Base-by-base conservation (phyloP, 805 yeast genomes). In the Wickerhamomyces strasburgensis region DNA sequence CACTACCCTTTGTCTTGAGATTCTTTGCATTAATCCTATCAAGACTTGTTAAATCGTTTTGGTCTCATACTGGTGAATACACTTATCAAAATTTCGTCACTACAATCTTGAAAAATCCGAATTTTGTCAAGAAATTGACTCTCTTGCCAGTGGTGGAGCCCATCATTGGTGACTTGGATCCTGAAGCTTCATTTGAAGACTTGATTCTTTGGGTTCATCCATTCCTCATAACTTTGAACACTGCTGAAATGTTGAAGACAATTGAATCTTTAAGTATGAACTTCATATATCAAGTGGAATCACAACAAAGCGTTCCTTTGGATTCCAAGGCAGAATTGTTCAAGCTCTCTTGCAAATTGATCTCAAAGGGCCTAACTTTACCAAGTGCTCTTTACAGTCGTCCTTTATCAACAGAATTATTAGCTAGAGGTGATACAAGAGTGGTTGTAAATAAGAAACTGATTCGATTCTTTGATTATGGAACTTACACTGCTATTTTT, bases 71-170 rank as follows among this genome's bases (percentile, higher is more conserved):
- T 4, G 61, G 70, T 1, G 85, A 84, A 0, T 71, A 64, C 42
- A 72, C 73, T 3, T 73, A 71, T 41, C 67, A 65, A 19, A 78
- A 76, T 41, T 62, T 80, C 30, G 56, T 83, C 35, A 88, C 81
- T 44, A 68, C 77, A 14, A 64, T 82, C 1, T 67, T 81, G 32
- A 71, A 72, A 14, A 78, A 73, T 47, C 77, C 80, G 1, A 58
- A 64, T 32, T 77, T 67, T 46, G 49, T 62, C 1, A 59, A 58
- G 14, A 61, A 56, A 35, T 51, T 80, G 30, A 35, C 49, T 47
- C 33, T 42, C 31, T 43, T 55, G 13, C 58, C 58, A 35, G 49
- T 52, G 17, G 48, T 47, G 13, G 37, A 51, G 2, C 39, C 54
- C 3, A 54, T 61, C 2, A 43, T 53, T 10, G 57, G 58, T 24